A percentile compares a stretch with the other conserved stretches of the same genome.
phyloP scores from a whole-genome alignment of 2,329 filamentous ascomycete genomes.

The Emmonsia crescens region DNA sequence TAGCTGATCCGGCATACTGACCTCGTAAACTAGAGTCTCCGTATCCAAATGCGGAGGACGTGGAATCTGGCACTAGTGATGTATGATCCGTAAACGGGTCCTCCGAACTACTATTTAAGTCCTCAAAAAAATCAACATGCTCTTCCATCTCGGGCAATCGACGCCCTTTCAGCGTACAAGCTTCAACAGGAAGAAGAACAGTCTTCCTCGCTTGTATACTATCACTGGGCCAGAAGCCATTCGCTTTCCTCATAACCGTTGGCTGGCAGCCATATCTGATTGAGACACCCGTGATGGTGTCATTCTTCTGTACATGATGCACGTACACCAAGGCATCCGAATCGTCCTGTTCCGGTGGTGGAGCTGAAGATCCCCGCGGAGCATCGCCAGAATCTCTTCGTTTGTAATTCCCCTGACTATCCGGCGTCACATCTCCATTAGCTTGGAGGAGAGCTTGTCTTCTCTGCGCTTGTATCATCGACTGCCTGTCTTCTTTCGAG shows the following conservation, averaged over 20 bases:
- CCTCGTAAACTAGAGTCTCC: not conserved
- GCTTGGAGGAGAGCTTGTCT: slow-evolving; percentile 36
- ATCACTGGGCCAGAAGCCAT: slow-evolving; percentile 90
- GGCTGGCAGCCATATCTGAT: slow-evolving; percentile 82
- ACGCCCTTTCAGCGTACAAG: slow-evolving; percentile 71
- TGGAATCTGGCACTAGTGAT: not conserved
- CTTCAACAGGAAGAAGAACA: slow-evolving; percentile 77
- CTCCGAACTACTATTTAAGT: not conserved
- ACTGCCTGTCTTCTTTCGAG: slow-evolving; percentile 35
- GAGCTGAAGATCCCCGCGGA: slow-evolving; percentile 16
- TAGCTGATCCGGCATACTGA: slow-evolving; percentile 5
- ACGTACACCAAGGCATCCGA: slow-evolving; percentile 79
- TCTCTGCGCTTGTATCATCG: slow-evolving; percentile 38
- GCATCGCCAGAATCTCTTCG: slow-evolving; percentile 35
- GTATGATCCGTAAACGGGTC: not conserved
- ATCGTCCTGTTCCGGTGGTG: slow-evolving; percentile 45
- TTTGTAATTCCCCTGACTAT: slow-evolving; percentile 32
- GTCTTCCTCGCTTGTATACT: slow-evolving; percentile 74
- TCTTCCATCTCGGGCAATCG: slow-evolving; percentile 30
- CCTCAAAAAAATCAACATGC: slow-evolving; percentile 10
- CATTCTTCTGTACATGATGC: slow-evolving; percentile 68
- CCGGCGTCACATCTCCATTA: slow-evolving; percentile 29
- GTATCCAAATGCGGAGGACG: not conserved
- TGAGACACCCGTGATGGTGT: slow-evolving; percentile 84
- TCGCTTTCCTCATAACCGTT: slow-evolving; percentile 72